A percentile compares a stretch with the other conserved stretches of the same genome.
These are phyloP conservation scores for Suillus decipiens DNA, from an alignment of 768 basidiomycete species.

Conservation along the genomic window DNA sequence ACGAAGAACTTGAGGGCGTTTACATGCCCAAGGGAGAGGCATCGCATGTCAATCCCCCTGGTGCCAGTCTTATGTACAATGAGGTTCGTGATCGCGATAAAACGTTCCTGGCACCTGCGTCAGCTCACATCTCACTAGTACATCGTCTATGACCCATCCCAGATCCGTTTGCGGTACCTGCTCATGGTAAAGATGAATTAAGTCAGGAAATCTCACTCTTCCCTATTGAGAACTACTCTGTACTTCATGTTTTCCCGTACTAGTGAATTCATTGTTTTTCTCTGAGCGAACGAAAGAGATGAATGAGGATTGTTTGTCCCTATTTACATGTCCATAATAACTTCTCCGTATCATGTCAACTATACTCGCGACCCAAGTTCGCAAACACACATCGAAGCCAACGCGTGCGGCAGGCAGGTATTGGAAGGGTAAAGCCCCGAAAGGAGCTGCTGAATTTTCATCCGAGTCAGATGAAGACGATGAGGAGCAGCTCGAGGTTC, in stretches of 20 bases:
- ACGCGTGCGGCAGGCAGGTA: conserved; percentile 84
- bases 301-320: conserved; percentile 2
- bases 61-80: conserved; percentile 50
- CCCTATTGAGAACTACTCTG: neutral
- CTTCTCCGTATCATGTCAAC: conserved; percentile 31
- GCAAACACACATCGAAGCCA: conserved; percentile 76
- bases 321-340: conserved; percentile 8
- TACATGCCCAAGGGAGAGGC: conserved; percentile 60
- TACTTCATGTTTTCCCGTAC: neutral
- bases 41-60: conserved; percentile 30
- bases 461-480: conserved; percentile 67
- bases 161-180: conserved; percentile 59
- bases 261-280: neutral
- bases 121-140: conserved; percentile 39
- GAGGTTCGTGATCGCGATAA: conserved; percentile 42
- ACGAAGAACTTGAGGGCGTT: conserved; percentile 52
- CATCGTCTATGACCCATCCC: conserved; percentile 59
- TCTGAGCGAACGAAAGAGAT: no score
- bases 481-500: conserved; percentile 42
- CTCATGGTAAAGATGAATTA: conserved; percentile 53
- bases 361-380: conserved; percentile 37
- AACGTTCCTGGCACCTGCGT: neutral
- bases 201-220: neutral
- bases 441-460: conserved; percentile 58
- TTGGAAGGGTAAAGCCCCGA: conserved; percentile 89